Evolutionary conservation across 345 rosid species (phyloP), one percentile per base, ranked within the genome.

Genomic region (Brassica nigra): DNA sequence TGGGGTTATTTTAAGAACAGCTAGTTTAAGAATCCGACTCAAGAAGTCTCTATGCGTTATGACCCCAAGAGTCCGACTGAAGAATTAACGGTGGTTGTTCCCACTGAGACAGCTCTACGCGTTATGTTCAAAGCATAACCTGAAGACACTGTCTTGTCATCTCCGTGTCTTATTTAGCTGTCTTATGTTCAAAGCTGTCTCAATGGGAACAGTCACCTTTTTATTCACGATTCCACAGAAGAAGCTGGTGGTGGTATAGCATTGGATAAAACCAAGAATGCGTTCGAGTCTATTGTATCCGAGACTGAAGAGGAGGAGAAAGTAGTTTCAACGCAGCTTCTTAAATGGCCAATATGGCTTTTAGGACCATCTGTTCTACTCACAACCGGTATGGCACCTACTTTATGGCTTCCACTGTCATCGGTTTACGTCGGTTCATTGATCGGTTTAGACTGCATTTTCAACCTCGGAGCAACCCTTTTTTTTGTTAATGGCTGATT

Each of bases 301-400:
- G 83, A 87, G 28, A 79, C 42, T 57, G 62, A 44, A 0, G 83
- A 80, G 8, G 92, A 88, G 76, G 72, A 75, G 55, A 42, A 70
- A 61, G 59, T 27, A 2, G 74, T 47, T 44, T 67, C 78, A 49
- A 14, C 5, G 14, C 61, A 67, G 14, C 61, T 91, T 73, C 87
- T 92, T 36, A 90, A 90, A 77, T 91, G 95, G 99, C 93, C 97
- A 28, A 58, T 91, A 86, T 92, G 98, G 98, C 80, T 92, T 70
- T 77, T 95, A 34, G 97, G 97, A 27, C 99, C 99, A 66, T 82
- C 86, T 66, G 84, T 95, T 84, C 93, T 95, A 55, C 97, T 95
- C 12, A 33, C 85, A 44, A 92, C 92, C 0, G 97, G 99, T 75
- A 91, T 92, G 95, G 91, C 88, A 10, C 97, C 99, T 0, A 92